A percentile compares a stretch with the other conserved stretches of the same genome.
These are phyloP conservation scores for Notholithocarpus densiflorus DNA, from an alignment of 306 rosid genomes.

Conservation along the genomic window DNA sequence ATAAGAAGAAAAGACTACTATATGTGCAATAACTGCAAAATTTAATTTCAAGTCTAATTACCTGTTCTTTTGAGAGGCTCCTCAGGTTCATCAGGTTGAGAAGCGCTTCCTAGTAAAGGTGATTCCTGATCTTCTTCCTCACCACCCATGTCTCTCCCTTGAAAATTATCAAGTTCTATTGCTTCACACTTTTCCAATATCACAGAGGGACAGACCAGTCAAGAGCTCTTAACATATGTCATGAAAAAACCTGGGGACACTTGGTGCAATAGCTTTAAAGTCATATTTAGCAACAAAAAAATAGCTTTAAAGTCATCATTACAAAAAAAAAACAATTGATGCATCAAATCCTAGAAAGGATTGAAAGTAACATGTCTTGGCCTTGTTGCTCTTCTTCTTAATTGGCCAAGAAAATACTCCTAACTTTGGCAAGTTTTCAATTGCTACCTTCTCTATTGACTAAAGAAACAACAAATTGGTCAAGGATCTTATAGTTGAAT, in stretches of 20 bases:
- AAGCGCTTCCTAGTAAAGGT: slow-evolving; percentile 14
- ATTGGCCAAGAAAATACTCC: background rate
- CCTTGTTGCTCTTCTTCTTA: background rate
- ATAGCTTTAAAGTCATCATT: background rate
- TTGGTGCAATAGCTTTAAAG: background rate
- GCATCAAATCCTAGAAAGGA: background rate
- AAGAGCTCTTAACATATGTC: no score
- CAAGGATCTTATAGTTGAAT: no score
- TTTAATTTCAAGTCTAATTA: background rate
- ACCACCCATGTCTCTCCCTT: slow-evolving; percentile 13
- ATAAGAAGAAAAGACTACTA: background rate
- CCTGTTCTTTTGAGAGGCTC: slow-evolving; percentile 27
- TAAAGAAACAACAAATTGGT: background rate
- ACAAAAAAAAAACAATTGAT: background rate
- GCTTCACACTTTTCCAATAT: background rate
- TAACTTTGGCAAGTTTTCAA: background rate
- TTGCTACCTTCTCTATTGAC: background rate
- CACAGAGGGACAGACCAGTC: no score
- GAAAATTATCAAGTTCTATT: background rate
- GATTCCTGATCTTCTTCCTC: slow-evolving; percentile 12
- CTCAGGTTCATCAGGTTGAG: background rate
- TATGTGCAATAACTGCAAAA: background rate
- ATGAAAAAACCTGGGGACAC: background rate
- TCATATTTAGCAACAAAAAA: background rate
- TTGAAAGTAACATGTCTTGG: background rate